phyloP scores from a whole-genome alignment of 2,329 filamentous ascomycete genomes.

The Pseudogymnoascus sp. region DNA sequence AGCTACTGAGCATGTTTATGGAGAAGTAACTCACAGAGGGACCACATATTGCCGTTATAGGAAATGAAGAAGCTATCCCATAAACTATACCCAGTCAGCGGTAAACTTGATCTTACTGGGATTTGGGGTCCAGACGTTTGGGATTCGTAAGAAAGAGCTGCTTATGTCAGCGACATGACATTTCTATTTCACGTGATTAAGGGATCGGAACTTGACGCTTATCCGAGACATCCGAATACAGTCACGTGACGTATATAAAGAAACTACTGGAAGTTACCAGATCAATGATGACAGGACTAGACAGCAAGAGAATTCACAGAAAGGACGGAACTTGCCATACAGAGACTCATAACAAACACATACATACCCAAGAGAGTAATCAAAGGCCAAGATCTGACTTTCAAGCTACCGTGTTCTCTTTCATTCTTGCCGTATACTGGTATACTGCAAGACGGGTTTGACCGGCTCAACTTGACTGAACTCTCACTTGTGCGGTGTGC shows the following conservation, averaged over 20 bases:
- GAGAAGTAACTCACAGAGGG: not conserved
- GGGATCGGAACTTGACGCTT: not conserved
- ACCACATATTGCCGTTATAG: not conserved
- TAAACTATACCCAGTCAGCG: not conserved
- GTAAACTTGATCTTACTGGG: not conserved
- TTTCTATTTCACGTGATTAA: not conserved
- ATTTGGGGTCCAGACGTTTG: not conserved
- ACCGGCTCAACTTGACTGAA: not conserved
- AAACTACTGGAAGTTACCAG: slow-evolving; percentile 1
- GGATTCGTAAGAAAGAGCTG: not conserved
- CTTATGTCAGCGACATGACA: not conserved
- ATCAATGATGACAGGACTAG: not conserved
- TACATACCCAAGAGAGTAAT: not conserved
- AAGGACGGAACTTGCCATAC: not conserved
- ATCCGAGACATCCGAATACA: not conserved
- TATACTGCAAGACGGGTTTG: not conserved
- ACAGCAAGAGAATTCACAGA: not conserved
- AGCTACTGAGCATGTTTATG: not conserved
- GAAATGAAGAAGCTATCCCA: slow-evolving; percentile 5
- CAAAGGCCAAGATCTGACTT: not conserved
- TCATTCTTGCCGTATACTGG: not conserved
- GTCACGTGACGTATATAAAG: not conserved
- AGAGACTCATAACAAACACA: not conserved
- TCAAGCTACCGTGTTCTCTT: not conserved
- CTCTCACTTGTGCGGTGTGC: not conserved